Evolutionary conservation across 2,329 filamentous ascomycete genomes (phyloP).

Genomic region (Colletotrichum gloeosporioides): DNA sequence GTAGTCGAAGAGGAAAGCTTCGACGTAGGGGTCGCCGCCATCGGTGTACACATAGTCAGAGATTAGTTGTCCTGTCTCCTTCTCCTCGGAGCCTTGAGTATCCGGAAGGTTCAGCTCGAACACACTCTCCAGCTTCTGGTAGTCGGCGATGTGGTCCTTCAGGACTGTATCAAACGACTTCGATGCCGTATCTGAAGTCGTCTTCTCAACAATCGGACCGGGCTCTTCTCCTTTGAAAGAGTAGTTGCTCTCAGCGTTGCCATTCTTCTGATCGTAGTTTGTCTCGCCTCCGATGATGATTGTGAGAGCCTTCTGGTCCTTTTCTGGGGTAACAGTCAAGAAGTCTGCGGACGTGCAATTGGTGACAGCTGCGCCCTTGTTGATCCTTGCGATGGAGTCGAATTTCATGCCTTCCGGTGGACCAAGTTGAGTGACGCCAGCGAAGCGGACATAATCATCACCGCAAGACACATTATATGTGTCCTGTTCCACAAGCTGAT

Average conservation of each 20-base stretch:
- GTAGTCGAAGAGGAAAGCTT: constrained; percentile 58
- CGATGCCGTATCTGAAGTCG: constrained; percentile 34
- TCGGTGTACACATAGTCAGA: constrained; percentile 32
- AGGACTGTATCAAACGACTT: constrained; percentile 37
- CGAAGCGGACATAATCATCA: constrained; percentile 32
- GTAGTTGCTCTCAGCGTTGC: constrained; percentile 46
- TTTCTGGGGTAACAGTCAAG: constrained; percentile 32
- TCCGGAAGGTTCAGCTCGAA: constrained; percentile 54
- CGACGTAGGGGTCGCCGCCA: constrained; percentile 55
- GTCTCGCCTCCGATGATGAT: constrained; percentile 51
- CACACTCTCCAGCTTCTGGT: constrained; percentile 36
- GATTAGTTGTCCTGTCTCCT: constrained; percentile 46
- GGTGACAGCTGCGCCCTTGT: constrained; percentile 21
- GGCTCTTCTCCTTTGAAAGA: constrained; percentile 56
- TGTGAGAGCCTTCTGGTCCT: constrained; percentile 29
- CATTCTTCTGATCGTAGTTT: constrained; percentile 55
- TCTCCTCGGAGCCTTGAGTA: constrained; percentile 38
- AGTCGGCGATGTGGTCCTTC: constrained; percentile 45
- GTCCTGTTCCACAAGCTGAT: constrained; percentile 36
- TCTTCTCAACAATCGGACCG: constrained; percentile 36
- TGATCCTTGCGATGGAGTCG: constrained; percentile 36
- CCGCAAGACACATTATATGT: constrained; percentile 37
- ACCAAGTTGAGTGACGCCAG: constrained; percentile 42
- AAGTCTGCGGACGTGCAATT: constrained; percentile 22
- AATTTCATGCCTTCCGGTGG: constrained; percentile 50